Conservation (phyloP, 2,329 filamentous ascomycete genomes). For the Biscogniauxia mediterranea region DNA sequence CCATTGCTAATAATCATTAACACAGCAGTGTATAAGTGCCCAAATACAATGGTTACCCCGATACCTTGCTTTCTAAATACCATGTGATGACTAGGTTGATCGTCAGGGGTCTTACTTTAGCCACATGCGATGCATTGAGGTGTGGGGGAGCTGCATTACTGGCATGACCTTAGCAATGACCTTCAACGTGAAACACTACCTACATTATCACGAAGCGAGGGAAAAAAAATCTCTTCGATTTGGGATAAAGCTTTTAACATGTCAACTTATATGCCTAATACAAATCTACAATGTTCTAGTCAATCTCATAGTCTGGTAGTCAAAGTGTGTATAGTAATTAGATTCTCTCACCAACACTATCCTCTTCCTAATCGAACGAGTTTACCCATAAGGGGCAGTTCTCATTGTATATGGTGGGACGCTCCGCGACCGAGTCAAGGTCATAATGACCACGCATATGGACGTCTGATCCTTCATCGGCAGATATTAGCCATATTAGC, state of each 20-base stretch:
- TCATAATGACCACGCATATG: background rate
- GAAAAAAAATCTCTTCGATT: too few species aligned
- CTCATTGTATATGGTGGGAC: too few species aligned
- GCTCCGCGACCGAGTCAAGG: background rate
- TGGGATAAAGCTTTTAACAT: too few species aligned
- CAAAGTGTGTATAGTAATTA: too few species aligned
- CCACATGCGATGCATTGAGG: background rate
- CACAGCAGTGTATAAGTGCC: too few species aligned
- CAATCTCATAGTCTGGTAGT: too few species aligned
- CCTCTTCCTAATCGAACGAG: too few species aligned
- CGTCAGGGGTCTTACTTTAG: background rate
- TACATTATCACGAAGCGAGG: background rate
- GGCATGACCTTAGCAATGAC: background rate
- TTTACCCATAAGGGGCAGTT: too few species aligned
- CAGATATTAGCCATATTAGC: conserved; percentile 26
- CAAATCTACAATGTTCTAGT: too few species aligned
- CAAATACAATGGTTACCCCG: too few species aligned
- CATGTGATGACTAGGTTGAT: background rate
- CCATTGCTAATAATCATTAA: background rate
- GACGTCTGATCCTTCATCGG: background rate
- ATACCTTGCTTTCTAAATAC: background rate
- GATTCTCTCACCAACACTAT: too few species aligned
- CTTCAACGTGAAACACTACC: background rate
- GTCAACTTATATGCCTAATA: too few species aligned
- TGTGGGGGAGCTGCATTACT: background rate